Conservation (phyloP, 306 rosid genomes). For the Geum urbanum region DNA sequence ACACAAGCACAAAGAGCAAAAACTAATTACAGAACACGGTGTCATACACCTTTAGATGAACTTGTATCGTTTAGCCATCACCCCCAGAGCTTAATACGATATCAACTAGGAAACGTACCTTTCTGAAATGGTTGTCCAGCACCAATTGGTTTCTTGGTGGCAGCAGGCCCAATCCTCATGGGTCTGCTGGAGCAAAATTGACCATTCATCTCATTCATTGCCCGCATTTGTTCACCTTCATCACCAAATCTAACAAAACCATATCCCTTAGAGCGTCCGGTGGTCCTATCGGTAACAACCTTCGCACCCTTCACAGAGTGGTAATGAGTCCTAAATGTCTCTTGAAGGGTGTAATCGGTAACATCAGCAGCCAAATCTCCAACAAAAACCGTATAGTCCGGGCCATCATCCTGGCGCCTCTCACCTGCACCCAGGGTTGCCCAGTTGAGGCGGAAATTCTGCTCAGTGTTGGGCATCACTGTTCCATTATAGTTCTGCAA, state of each 20-base stretch:
- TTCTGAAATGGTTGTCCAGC: conserved; percentile 43
- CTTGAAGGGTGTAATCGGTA: conserved; percentile 56
- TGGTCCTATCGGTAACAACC: conserved; percentile 60
- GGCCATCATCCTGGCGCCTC: conserved; percentile 64
- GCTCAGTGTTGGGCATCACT: conserved; percentile 49
- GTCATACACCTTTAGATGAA: background rate
- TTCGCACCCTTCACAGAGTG: conserved; percentile 58
- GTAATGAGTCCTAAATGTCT: conserved; percentile 44
- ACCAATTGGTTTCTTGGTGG: conserved; percentile 49
- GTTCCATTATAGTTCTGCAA: conserved; percentile 48
- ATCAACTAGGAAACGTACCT: conserved; percentile 30
- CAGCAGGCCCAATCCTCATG: conserved; percentile 65
- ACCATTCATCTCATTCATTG: conserved; percentile 67
- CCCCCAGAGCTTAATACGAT: background rate
- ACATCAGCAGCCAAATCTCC: conserved; percentile 73
- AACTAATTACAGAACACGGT: background rate
- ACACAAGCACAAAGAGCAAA: conserved; percentile 2
- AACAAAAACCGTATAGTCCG: conserved; percentile 50
- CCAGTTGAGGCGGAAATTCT: conserved; percentile 63
- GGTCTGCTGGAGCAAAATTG: conserved; percentile 56
- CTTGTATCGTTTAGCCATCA: background rate
- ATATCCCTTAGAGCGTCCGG: conserved; percentile 67
- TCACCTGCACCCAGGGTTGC: conserved; percentile 68
- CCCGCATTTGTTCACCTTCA: conserved; percentile 52
- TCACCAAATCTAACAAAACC: conserved; percentile 65